Conservation (phyloP, 352 stramenopile genomes). For the Lagenidium sp. region DNA sequence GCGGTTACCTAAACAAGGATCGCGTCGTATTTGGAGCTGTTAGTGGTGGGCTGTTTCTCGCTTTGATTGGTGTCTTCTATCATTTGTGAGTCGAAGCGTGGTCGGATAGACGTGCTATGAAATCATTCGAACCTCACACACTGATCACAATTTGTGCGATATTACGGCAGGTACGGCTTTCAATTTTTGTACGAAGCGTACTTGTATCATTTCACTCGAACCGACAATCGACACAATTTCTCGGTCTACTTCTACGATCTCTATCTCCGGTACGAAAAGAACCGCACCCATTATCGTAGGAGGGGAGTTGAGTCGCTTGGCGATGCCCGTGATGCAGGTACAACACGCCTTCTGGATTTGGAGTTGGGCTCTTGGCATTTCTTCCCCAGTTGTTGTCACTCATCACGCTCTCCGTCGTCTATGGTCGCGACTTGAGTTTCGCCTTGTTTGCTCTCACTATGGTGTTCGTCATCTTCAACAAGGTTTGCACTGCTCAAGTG, state of each 20-base stretch:
- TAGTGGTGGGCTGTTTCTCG: conserved; percentile 77
- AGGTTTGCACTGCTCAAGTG: conserved; percentile 87
- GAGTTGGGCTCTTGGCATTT: conserved; percentile 75
- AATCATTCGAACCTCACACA: too few species aligned
- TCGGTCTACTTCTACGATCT: conserved; percentile 99
- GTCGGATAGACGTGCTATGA: too few species aligned
- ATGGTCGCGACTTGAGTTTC: conserved; percentile 86
- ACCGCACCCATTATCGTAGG: too few species aligned
- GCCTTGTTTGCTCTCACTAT: conserved; percentile 97
- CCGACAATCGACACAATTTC: conserved; percentile 99
- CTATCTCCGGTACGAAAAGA: conserved; percentile 92
- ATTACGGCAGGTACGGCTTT: conserved; percentile 84
- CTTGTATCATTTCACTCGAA: conserved; percentile 97
- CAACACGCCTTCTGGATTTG: conserved; percentile 65
- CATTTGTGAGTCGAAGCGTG: conserved; percentile 15
- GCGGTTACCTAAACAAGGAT: conserved; percentile 50
- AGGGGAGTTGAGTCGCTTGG: too few species aligned
- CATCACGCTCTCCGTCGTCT: conserved; percentile 57
- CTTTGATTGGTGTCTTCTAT: conserved; percentile 81
- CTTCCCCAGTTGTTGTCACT: conserved; percentile 75
- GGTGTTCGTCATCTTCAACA: conserved; percentile 98
- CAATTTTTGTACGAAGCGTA: conserved; percentile 95
- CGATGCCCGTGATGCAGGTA: conserved; percentile 30
- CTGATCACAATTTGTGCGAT: too few species aligned
- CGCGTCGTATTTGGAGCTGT: conserved; percentile 87